A percentile compares a stretch with the other conserved stretches of the same genome.
phyloP scores from a whole-genome alignment of 345 rosid species.

The Cochlearia excelsa region DNA sequence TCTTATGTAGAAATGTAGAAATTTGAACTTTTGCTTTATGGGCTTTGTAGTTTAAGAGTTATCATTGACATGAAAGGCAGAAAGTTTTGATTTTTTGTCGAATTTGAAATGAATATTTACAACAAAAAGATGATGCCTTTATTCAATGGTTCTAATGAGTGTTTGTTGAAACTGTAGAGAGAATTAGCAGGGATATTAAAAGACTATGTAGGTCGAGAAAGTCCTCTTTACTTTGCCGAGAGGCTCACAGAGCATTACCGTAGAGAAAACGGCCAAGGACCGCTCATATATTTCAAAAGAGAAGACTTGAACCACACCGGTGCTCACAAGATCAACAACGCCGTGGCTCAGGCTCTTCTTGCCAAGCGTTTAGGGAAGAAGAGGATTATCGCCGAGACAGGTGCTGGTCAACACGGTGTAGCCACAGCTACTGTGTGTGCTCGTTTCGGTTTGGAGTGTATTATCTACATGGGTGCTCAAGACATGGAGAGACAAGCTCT shows the following conservation, averaged over 20 bases:
- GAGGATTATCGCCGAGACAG: conserved; percentile 89
- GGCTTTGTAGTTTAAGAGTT: too few relatives aligned
- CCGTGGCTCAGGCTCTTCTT: conserved; percentile 82
- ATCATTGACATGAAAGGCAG: too few relatives aligned
- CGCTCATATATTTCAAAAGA: conserved; percentile 83
- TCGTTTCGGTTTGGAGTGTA: conserved; percentile 71
- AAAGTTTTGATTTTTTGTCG: too few relatives aligned
- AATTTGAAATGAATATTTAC: too few relatives aligned
- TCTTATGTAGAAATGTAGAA: too few relatives aligned
- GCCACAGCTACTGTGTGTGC: conserved; percentile 97
- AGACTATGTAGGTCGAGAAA: conserved; percentile 93
- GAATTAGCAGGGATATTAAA: conserved; percentile 74
- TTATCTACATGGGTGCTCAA: conserved; percentile 91
- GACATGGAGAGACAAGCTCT: conserved; percentile 94
- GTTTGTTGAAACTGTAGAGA: conserved; percentile 33
- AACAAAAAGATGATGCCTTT: too few relatives aligned
- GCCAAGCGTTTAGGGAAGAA: conserved; percentile 82
- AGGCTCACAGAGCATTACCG: conserved; percentile 79
- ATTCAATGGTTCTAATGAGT: too few relatives aligned
- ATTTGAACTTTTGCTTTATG: too few relatives aligned
- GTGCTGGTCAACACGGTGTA: conserved; percentile 98
- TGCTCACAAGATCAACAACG: conserved; percentile 91
- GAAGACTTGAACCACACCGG: conserved; percentile 96
- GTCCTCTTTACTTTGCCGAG: conserved; percentile 86
- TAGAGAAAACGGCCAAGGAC: conserved; percentile 75